Percentiles rank a stretch among this genome's conserved stretches.
Evolutionary conservation across 1,139 yeast genomes (phyloP).

Genomic region (Protomyces pachydermus): DNA sequence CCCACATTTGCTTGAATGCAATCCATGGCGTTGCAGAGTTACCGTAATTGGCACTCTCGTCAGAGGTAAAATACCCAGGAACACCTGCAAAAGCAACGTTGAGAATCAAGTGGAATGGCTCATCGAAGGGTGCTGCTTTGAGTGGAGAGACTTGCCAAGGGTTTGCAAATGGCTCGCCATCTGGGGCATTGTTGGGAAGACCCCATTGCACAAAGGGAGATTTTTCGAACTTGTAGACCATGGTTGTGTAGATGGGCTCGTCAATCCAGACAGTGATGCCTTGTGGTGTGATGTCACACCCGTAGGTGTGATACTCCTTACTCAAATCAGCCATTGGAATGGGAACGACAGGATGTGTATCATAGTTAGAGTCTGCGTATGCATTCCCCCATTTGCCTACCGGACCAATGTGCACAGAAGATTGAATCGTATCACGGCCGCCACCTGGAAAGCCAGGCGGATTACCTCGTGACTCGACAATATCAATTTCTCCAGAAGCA

Average conservation of each 20-base stretch:
- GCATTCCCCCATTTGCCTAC: background rate
- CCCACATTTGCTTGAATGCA: constrained; percentile 22
- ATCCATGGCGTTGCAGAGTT: constrained; percentile 4
- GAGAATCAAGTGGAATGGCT: constrained; percentile 31
- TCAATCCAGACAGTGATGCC: constrained; percentile 30
- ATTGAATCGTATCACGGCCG: constrained; percentile 18
- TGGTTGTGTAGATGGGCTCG: constrained; percentile 30
- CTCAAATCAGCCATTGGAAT: constrained; percentile 13
- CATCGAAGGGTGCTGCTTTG: constrained; percentile 31
- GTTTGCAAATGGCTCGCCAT: constrained; percentile 27
- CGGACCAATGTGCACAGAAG: background rate
- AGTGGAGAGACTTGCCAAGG: constrained; percentile 25
- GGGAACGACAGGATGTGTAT: constrained; percentile 7
- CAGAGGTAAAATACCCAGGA: constrained; percentile 29
- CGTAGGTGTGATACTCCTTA: constrained; percentile 30
- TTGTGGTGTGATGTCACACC: constrained; percentile 31
- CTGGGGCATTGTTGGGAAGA: constrained; percentile 22
- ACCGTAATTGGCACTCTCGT: background rate
- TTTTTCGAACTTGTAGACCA: constrained; percentile 27
- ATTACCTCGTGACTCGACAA: constrained; percentile 32
- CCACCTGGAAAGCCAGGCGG: constrained; percentile 28
- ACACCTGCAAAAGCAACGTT: constrained; percentile 33
- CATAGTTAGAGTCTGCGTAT: background rate
- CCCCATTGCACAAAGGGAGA: constrained; percentile 26
- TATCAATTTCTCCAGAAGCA: constrained; percentile 32